Conservation (phyloP, 805 yeast genomes). For the Candida manassasensis region DNA sequence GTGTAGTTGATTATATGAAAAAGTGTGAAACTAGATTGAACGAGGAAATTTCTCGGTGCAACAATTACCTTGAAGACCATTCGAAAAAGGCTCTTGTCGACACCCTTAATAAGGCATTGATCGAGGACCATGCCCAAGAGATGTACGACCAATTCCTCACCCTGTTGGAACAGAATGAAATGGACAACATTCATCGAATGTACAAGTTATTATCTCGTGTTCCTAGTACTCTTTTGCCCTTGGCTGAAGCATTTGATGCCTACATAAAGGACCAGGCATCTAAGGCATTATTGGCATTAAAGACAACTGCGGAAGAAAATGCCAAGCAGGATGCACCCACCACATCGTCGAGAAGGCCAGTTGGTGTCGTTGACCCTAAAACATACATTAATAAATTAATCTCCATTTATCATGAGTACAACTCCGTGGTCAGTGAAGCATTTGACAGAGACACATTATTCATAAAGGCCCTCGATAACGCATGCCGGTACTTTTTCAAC, state of each 20-base stretch:
- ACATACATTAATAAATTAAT: slow-evolving; percentile 75
- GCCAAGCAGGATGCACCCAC: slow-evolving; percentile 10
- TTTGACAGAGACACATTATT: slow-evolving; percentile 73
- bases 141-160: slow-evolving; percentile 73
- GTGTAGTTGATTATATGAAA: slow-evolving; percentile 85
- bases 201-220: slow-evolving; percentile 73
- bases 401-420: slow-evolving; percentile 63
- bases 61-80: slow-evolving; percentile 77
- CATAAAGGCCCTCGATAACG: slow-evolving; percentile 83
- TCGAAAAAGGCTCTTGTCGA: slow-evolving; percentile 75
- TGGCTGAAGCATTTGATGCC: slow-evolving; percentile 66
- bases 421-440: slow-evolving; percentile 56
- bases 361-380: slow-evolving; percentile 59
- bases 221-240: slow-evolving; percentile 70
- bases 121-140: slow-evolving; percentile 69
- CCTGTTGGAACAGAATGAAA: slow-evolving; percentile 69
- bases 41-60: slow-evolving; percentile 78
- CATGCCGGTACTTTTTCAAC: slow-evolving; percentile 82
- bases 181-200: slow-evolving; percentile 72
- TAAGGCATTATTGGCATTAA: slow-evolving; percentile 51
- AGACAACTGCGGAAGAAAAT: slow-evolving; percentile 26
- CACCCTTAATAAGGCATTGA: slow-evolving; percentile 69
- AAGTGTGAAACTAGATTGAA: slow-evolving; percentile 78
- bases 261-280: slow-evolving; percentile 56
- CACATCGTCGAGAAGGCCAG: slow-evolving; percentile 12